Evolutionary conservation across 129 eudicot genomes (phyloP), one percentile per base, ranked within the genome.

Genomic region (Flaveria sonorensis): DNA sequence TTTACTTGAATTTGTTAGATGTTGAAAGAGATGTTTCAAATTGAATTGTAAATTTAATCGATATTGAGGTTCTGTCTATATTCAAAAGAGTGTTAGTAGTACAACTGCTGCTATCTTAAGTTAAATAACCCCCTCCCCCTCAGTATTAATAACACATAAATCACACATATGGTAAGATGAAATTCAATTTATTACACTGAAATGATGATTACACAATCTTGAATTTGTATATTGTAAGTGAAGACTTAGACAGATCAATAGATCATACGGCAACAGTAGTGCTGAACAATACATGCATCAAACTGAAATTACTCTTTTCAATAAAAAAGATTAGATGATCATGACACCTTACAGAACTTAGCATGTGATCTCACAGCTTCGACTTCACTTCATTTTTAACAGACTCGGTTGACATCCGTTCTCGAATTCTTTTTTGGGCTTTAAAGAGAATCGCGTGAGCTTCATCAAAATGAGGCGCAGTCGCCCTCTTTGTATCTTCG

Each of bases 381-480:
- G 92, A 85, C 52, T 67, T 70, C 48, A 79, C 23, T 76, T 65
- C 78, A 9, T 5, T 36, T 36, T 50, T 70, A 19, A 64, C 82
- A 42, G 81, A 68, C 30, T 77, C 62, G 4, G 15, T 69, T 26
- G 71, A 42, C 69, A 73, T 68, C 55, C 69, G 77, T 77, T 87
- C 77, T 75, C 81, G 83, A 20, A 90, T 48, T 77, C 63, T 76
- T 77, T 64, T 87, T 63, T 77, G 86, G 23, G 76, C 81, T 67
- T 47, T 64, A 46, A 74, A 83, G 28, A 93, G 76, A 72, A 85
- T 7, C 11, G 19, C 78, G 55, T 93, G 92, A 47, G 90, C 79
- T 59, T 90, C 96, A 72, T 93, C 95, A 74, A 93, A 93, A 81
- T 93, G 85, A 78, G 97, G 96, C 50, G 81, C 71, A 20, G 92